phyloP scores from a whole-genome alignment of 208 protist species.

The Vickermania ingenoplastis region DNA sequence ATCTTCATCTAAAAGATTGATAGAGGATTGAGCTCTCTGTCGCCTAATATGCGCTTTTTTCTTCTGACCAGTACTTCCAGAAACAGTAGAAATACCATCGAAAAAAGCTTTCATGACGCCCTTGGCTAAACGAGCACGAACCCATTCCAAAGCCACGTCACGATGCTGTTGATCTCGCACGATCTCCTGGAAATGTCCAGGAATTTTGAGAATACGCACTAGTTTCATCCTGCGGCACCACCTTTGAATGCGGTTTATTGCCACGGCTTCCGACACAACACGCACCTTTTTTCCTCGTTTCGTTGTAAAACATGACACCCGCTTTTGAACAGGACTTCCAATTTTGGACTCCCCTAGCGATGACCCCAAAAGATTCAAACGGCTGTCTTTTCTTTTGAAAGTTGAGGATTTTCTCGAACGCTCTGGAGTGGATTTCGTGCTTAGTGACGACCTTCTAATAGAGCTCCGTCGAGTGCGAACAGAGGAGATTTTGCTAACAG shows the following conservation, averaged over 20 bases:
- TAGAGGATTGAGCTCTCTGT: neutral
- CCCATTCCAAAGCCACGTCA: slow-evolving; percentile 13
- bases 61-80: neutral
- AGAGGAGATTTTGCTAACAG: neutral
- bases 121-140: slow-evolving; percentile 23
- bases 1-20: neutral
- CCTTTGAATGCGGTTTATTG: slow-evolving; percentile 28
- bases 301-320: neutral
- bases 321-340: neutral
- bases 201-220: slow-evolving; percentile 1
- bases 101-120: slow-evolving; percentile 17
- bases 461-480: neutral
- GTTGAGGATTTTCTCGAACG: neutral
- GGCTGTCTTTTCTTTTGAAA: neutral
- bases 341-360: neutral
- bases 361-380: neutral
- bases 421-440: neutral
- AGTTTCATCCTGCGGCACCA: slow-evolving; percentile 26
- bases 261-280: slow-evolving; percentile 20
- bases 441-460: neutral
- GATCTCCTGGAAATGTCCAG: slow-evolving; percentile 8
- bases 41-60: neutral
- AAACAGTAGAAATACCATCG: slow-evolving; percentile 9
- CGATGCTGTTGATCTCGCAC: slow-evolving; percentile 9
- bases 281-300: neutral